Evolutionary conservation across 1,284 basidiomycete genomes (phyloP).

Genomic region (Ustilago nuda): DNA sequence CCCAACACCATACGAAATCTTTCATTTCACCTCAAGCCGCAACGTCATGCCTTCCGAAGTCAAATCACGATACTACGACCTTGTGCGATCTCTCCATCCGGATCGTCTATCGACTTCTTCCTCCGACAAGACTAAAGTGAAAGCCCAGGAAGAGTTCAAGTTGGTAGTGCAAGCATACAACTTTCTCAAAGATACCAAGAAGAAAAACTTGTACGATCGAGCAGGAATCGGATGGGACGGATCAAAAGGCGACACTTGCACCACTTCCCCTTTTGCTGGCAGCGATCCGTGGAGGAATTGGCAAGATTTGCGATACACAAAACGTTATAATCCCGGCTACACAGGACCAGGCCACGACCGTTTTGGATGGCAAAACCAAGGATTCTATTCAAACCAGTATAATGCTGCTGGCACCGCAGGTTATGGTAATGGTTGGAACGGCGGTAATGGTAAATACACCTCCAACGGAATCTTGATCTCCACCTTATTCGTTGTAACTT

Average conservation of each 20-base stretch:
- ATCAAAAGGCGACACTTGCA: background rate
- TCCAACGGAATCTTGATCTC: constrained; percentile 44
- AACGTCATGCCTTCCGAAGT: constrained; percentile 38
- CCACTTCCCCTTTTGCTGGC: background rate
- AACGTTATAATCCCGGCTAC: constrained; percentile 10
- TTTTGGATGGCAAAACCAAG: constrained; percentile 45
- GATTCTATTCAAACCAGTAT: constrained; percentile 32
- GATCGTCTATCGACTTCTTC: constrained; percentile 37
- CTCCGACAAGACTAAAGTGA: constrained; percentile 19
- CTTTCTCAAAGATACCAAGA: constrained; percentile 41
- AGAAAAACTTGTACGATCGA: constrained; percentile 44
- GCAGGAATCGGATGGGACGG: constrained; percentile 51
- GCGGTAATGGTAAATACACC: constrained; percentile 34
- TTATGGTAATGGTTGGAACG: constrained; percentile 29
- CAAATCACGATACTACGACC: constrained; percentile 66
- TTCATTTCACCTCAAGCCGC: constrained; percentile 50
- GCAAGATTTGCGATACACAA: constrained; percentile 36
- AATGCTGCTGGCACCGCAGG: background rate
- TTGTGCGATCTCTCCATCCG: constrained; percentile 60
- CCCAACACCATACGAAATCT: constrained; percentile 64
- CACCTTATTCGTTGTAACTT: constrained; percentile 43
- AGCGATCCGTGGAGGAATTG: constrained; percentile 16
- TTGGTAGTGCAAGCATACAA: constrained; percentile 54
- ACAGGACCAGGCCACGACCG: constrained; percentile 28
- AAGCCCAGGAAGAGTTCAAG: constrained; percentile 55